phyloP scores from a whole-genome alignment of 164 flowering plant species.

The Macadamia tetraphylla region DNA sequence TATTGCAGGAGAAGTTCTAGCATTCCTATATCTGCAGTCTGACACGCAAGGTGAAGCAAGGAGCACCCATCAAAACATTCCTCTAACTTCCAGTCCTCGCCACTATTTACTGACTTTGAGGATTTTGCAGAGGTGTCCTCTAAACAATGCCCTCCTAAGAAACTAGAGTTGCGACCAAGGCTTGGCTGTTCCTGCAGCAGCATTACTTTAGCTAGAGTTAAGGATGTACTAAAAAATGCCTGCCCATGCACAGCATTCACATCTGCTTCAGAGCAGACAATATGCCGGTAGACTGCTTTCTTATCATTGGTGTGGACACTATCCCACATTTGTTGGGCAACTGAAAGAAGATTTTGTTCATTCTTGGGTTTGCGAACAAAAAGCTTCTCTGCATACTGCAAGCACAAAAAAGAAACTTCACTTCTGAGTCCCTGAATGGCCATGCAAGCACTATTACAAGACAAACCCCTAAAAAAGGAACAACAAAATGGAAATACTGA shows the following conservation, averaged over 20 bases:
- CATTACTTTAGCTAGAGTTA: constrained; percentile 35
- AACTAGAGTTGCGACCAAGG: constrained; percentile 21
- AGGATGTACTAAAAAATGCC: constrained; percentile 18
- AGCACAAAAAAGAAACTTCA: constrained; percentile 4
- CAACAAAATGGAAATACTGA: too few species aligned
- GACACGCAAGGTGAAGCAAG: constrained; percentile 66
- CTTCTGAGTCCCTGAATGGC: not conserved
- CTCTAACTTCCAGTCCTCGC: constrained; percentile 19
- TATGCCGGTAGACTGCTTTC: constrained; percentile 50
- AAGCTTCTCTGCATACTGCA: constrained; percentile 54
- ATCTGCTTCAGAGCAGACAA: constrained; percentile 42
- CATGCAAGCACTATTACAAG: not conserved
- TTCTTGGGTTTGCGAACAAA: constrained; percentile 41
- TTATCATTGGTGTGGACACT: constrained; percentile 48
- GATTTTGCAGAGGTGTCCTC: constrained; percentile 19
- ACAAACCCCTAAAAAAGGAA: too few species aligned
- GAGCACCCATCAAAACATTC: constrained; percentile 37
- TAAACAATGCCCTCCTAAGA: constrained; percentile 16
- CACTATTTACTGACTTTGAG: constrained; percentile 8
- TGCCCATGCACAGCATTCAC: constrained; percentile 39
- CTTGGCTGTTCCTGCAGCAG: constrained; percentile 39
- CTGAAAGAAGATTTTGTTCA: constrained; percentile 20
- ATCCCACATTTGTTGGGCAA: constrained; percentile 50
- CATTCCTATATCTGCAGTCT: constrained; percentile 56
- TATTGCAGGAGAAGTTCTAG: constrained; percentile 76